These are phyloP conservation scores for Termitomyces heimii DNA, from an alignment of 768 basidiomycete genomes.

Conservation along the genomic window DNA sequence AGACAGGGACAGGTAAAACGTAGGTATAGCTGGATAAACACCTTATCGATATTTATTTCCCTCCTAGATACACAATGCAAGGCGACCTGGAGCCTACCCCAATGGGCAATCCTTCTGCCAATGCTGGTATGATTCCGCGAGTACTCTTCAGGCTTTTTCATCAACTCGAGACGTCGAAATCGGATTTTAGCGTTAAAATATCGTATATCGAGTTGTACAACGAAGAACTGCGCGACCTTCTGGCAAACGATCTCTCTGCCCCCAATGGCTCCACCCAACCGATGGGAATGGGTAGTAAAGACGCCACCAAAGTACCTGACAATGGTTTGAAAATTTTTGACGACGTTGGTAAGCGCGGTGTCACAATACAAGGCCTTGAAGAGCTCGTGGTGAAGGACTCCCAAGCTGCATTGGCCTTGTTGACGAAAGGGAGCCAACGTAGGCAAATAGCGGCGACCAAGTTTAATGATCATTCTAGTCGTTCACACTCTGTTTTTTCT, in stretches of 20 bases:
- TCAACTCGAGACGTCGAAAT: constrained; percentile 66
- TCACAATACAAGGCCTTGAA: constrained; percentile 92
- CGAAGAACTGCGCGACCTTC: constrained; percentile 93
- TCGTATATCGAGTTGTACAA: constrained; percentile 97
- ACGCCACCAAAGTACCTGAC: constrained; percentile 32
- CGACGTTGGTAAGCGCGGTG: constrained; percentile 81
- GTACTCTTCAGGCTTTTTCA: constrained; percentile 89
- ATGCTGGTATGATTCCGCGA: constrained; percentile 96
- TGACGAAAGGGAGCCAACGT: constrained; percentile 85
- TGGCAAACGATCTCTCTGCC: constrained; percentile 70
- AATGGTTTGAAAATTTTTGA: constrained; percentile 86
- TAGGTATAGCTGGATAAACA: constrained; percentile 32
- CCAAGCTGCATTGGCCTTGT: constrained; percentile 73
- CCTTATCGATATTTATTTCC: constrained; percentile 1
- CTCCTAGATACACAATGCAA: constrained; percentile 87
- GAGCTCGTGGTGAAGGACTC: constrained; percentile 82
- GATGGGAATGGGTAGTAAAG: constrained; percentile 67
- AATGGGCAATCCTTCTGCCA: constrained; percentile 80
- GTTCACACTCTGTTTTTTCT: constrained; percentile 97
- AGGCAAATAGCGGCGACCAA: constrained; percentile 94
- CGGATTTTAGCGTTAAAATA: constrained; percentile 90
- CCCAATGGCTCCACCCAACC: constrained; percentile 67
- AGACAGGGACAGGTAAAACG: constrained; percentile 99
- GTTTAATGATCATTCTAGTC: constrained; percentile 96
- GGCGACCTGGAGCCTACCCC: constrained; percentile 82